These are phyloP conservation scores for Alloteropsis semialata DNA, from an alignment of 176 grass and related monocot genomes.

Conservation along the genomic window DNA sequence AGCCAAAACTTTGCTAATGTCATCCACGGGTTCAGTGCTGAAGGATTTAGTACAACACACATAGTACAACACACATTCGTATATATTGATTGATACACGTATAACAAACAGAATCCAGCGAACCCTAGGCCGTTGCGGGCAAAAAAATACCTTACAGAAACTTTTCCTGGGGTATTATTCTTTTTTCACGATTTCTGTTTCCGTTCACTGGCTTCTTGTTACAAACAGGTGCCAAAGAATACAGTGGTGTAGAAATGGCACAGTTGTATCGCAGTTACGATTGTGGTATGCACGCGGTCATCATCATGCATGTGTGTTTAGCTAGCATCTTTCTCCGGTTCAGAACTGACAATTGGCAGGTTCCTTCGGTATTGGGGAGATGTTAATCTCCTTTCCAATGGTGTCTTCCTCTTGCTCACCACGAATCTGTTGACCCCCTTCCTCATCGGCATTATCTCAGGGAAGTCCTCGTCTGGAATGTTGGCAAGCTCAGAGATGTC, in stretches of 20 bases:
- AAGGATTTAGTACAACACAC: conserved; percentile 10
- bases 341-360: conserved; percentile 65
- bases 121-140: neutral
- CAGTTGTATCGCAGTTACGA: neutral
- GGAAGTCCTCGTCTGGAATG: conserved; percentile 93
- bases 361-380: conserved; percentile 78
- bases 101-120: neutral
- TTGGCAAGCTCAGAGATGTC: conserved; percentile 88
- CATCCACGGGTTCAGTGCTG: neutral
- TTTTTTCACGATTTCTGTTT: neutral
- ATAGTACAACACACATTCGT: conserved; percentile 10
- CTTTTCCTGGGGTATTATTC: neutral
- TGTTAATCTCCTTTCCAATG: conserved; percentile 82
- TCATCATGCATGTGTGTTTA: conserved; percentile 23
- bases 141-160: conserved; percentile 32
- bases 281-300: neutral
- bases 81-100: conserved; percentile 15
- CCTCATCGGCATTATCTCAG: conserved; percentile 98
- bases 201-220: neutral
- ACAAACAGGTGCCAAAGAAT: conserved; percentile 10
- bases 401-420: conserved; percentile 94
- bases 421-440: conserved; percentile 97
- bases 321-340: conserved; percentile 57
- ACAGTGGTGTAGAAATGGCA: neutral
- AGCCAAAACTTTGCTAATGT: neutral